Conservation (phyloP, 2,329 filamentous ascomycete genomes). For the Neodidymelliopsis sp. region DNA sequence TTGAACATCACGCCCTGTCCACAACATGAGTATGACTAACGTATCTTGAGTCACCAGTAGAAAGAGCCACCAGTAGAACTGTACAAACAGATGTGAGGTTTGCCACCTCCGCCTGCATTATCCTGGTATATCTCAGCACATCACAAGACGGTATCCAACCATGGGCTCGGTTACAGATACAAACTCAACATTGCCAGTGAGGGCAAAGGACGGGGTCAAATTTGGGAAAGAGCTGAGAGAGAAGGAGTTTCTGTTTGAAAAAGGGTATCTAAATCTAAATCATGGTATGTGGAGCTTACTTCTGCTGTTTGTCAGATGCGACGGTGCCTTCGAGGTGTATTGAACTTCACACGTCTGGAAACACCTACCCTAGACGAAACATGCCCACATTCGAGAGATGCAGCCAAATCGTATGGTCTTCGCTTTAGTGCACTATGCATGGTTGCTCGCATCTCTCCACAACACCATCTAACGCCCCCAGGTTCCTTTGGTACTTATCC, state of each 20-base stretch:
- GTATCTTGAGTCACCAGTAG: background rate
- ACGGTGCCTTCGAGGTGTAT: no score
- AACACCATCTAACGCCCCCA: conserved; percentile 16
- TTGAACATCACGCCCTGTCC: conserved; percentile 15
- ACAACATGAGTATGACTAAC: conserved; percentile 16
- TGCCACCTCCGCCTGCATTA: background rate
- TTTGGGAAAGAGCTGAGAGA: conserved; percentile 63
- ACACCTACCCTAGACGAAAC: no score
- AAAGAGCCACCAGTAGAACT: background rate
- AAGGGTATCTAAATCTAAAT: conserved; percentile 76
- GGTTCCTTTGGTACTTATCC: conserved; percentile 85
- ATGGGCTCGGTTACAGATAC: conserved; percentile 4
- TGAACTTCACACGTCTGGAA: no score
- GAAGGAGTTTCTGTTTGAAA: conserved; percentile 73
- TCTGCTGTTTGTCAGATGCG: no score
- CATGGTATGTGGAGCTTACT: conserved; percentile 64
- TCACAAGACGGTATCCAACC: background rate
- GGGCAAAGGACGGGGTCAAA: conserved; percentile 31
- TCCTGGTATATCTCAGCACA: background rate
- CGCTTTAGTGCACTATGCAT: no score
- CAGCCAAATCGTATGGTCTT: no score
- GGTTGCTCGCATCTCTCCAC: no score
- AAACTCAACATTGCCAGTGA: conserved; percentile 15
- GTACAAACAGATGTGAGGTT: conserved; percentile 1
- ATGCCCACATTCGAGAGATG: no score